phyloP scores from a whole-genome alignment of 2,329 filamentous ascomycete genomes.

The Fusarium hainanense region DNA sequence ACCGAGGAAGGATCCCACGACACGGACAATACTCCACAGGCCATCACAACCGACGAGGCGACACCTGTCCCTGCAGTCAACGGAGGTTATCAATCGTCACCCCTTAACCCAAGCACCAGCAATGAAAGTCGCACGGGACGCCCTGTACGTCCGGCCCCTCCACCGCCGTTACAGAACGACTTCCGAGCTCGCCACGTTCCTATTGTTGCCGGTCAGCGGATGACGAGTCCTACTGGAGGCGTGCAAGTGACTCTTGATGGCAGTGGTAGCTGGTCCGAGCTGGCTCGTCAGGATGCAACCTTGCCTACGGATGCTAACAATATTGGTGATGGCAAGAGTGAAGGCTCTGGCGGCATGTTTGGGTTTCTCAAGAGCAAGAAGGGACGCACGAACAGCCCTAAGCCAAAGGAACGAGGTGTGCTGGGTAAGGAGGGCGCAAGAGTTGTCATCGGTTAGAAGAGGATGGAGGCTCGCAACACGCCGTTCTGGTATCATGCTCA shows the following conservation, averaged over 20 bases:
- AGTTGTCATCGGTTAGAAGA: conserved; percentile 74
- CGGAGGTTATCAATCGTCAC: conserved; percentile 41
- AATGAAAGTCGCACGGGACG: conserved; percentile 45
- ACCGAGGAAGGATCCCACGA: conserved; percentile 27
- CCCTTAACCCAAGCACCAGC: conserved; percentile 42
- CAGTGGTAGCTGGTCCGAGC: conserved; percentile 88
- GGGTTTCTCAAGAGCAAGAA: conserved; percentile 91
- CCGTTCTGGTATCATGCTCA: conserved; percentile 27
- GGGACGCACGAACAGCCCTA: conserved; percentile 89
- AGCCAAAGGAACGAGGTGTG: conserved; percentile 92
- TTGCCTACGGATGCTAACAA: conserved; percentile 74
- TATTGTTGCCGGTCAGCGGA: conserved; percentile 72
- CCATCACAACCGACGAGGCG: conserved; percentile 64
- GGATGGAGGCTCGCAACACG: conserved; percentile 32
- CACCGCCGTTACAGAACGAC: conserved; percentile 61
- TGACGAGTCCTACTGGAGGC: conserved; percentile 82
- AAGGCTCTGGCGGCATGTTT: conserved; percentile 82
- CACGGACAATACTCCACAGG: conserved; percentile 53
- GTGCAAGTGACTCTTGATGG: conserved; percentile 93
- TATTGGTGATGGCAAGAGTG: conserved; percentile 62
- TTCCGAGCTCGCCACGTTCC: conserved; percentile 60
- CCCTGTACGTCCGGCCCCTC: conserved; percentile 49
- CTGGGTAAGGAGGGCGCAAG: conserved; percentile 94
- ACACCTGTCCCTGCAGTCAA: conserved; percentile 53
- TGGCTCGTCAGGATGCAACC: conserved; percentile 85